A percentile compares a stretch with the other conserved stretches of the same genome.
These are phyloP conservation scores for Cladosporium sp. DNA, from an alignment of 2,329 filamentous ascomycete genomes.

Conservation along the genomic window DNA sequence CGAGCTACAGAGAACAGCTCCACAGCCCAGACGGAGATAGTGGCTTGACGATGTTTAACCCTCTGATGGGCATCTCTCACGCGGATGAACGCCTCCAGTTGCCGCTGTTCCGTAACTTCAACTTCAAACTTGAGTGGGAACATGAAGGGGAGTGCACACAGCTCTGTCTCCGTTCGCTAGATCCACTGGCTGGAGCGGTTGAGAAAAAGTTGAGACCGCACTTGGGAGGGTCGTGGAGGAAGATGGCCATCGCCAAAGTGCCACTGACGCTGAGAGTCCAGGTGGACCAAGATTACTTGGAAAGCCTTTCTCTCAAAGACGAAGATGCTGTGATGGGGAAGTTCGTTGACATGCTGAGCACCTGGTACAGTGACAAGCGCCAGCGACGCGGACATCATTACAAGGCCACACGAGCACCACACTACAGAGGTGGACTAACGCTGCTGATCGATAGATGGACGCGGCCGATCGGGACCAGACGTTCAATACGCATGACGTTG, in stretches of 20 bases:
- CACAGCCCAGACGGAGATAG: neutral
- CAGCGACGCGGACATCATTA: neutral
- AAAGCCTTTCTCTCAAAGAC: neutral
- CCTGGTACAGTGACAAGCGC: neutral
- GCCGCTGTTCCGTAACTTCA: neutral
- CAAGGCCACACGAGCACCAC: neutral
- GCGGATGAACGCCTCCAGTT: neutral
- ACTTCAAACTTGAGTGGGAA: neutral
- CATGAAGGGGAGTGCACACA: neutral
- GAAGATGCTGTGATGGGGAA: neutral
- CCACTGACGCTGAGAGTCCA: neutral
- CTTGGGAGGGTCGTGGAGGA: conserved; percentile 2
- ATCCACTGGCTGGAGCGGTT: neutral
- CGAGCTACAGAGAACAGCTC: neutral
- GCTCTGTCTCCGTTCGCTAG: neutral
- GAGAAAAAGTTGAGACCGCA: neutral
- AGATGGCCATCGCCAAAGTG: neutral
- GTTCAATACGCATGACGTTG: neutral
- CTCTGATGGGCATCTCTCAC: neutral
- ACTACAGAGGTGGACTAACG: neutral
- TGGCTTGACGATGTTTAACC: neutral
- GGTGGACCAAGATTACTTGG: neutral
- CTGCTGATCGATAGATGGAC: neutral
- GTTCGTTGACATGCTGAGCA: neutral
- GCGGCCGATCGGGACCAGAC: neutral